Conservation (phyloP, 176 grass and related monocot genomes). For the Ampelocalamus luodianensis region DNA sequence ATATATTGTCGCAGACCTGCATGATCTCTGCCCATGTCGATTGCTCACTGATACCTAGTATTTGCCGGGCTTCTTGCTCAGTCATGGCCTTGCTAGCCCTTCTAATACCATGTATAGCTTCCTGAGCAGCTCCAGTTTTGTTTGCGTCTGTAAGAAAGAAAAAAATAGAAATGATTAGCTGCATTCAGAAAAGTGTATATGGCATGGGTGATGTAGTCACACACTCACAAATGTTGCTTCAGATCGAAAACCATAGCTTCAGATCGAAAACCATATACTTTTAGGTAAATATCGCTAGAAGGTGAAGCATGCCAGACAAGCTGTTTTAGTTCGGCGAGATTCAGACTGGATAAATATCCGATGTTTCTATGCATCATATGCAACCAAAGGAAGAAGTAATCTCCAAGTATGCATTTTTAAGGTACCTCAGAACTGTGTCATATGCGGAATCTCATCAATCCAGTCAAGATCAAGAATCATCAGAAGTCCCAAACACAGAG, state of each 20-base stretch:
- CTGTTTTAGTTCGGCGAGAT: not conserved
- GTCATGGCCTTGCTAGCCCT: constrained; percentile 73
- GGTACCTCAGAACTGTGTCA: not conserved
- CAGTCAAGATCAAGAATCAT: not conserved
- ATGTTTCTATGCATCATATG: not conserved
- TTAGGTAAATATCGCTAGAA: not conserved
- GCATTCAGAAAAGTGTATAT: not conserved
- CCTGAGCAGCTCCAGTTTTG: constrained; percentile 81
- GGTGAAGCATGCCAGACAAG: not conserved
- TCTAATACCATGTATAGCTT: constrained; percentile 76
- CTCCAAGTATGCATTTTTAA: not conserved
- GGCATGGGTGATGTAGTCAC: not conserved
- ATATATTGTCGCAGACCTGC: constrained; percentile 50
- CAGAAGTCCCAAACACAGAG: not conserved
- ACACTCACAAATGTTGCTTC: not conserved
- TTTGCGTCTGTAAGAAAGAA: constrained; percentile 66
- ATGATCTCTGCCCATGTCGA: constrained; percentile 79
- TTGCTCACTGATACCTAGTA: constrained; percentile 72
- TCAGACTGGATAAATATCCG: not conserved
- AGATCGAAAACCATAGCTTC: not conserved
- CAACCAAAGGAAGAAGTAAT: not conserved
- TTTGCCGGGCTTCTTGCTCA: constrained; percentile 84
- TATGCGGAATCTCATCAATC: not conserved
- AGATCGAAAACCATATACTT: not conserved
- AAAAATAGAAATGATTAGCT: not conserved